Conservation (phyloP, 1,139 yeast genomes). For the Zygosaccharomyces sapae region DNA sequence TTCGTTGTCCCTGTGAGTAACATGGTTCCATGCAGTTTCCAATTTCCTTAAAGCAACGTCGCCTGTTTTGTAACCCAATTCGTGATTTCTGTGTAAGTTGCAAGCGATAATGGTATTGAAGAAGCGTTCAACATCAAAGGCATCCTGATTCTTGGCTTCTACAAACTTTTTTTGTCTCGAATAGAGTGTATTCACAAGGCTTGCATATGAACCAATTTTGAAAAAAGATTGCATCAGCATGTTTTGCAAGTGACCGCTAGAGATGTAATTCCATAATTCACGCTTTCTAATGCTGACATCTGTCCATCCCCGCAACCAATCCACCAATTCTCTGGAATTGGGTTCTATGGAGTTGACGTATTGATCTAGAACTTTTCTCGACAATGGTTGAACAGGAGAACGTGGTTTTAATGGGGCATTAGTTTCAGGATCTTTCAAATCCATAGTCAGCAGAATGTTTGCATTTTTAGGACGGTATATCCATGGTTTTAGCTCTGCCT, state of each 20-base stretch:
- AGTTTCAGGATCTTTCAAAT: conserved; percentile 44
- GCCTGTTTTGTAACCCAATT: conserved; percentile 17
- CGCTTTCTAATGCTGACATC: conserved; percentile 25
- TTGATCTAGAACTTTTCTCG: conserved; percentile 34
- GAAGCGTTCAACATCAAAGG: conserved; percentile 29
- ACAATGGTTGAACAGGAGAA: conserved; percentile 38
- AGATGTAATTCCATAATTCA: conserved; percentile 30
- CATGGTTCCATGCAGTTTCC: conserved; percentile 23
- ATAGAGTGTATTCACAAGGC: conserved; percentile 23
- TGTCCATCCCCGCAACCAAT: conserved; percentile 34
- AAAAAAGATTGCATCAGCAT: conserved; percentile 33
- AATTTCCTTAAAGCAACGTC: conserved; percentile 23
- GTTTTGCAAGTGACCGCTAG: conserved; percentile 33
- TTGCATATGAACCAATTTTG: conserved; percentile 24
- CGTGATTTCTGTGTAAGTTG: conserved; percentile 27
- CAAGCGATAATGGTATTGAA: conserved; percentile 30
- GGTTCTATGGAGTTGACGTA: conserved; percentile 34
- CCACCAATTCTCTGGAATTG: conserved; percentile 36
- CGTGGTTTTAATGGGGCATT: conserved; percentile 42
- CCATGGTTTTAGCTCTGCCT: conserved; percentile 36
- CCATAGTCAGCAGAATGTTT: conserved; percentile 52
- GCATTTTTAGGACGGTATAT: conserved; percentile 46
- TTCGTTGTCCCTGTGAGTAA: conserved; percentile 17
- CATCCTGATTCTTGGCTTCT: conserved; percentile 19
- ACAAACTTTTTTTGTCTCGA: conserved; percentile 17